phyloP scores from a whole-genome alignment of 352 stramenopile genomes.

The Pythium oligandrum region DNA sequence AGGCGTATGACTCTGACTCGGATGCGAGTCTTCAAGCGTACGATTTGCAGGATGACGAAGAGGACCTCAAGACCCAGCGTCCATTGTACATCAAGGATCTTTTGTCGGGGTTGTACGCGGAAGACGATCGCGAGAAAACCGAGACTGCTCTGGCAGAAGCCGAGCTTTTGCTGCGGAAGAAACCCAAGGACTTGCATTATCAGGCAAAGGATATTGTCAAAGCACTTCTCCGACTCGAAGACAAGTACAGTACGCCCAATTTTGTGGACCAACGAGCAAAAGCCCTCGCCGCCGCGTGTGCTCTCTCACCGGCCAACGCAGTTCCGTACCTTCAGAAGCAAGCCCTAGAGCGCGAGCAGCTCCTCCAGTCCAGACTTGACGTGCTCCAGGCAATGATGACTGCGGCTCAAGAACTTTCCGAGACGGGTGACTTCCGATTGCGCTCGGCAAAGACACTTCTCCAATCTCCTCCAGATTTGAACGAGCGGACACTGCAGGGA shows the following conservation, averaged over 20 bases:
- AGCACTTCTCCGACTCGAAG: conserved; percentile 59
- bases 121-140: conserved; percentile 55
- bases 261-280: conserved; percentile 41
- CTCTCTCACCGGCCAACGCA: conserved; percentile 33
- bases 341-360: conserved; percentile 65
- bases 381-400: conserved; percentile 49
- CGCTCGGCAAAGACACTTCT: conserved; percentile 35
- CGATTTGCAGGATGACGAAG: conserved; percentile 61
- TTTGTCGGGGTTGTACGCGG: conserved; percentile 37
- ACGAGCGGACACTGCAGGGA: conserved; percentile 35
- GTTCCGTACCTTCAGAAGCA: conserved; percentile 58
- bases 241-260: conserved; percentile 64
- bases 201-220: conserved; percentile 46
- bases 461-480: conserved; percentile 27
- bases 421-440: conserved; percentile 33
- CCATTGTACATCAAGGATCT: conserved; percentile 74
- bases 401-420: conserved; percentile 60
- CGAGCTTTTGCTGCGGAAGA: conserved; percentile 45
- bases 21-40: conserved; percentile 67
- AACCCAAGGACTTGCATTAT: conserved; percentile 57
- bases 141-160: conserved; percentile 50
- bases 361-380: conserved; percentile 69
- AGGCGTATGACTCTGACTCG: conserved; percentile 42
- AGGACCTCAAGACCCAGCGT: conserved; percentile 51
- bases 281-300: conserved; percentile 43